A percentile compares a stretch with the other conserved stretches of the same genome.
phyloP scores from a whole-genome alignment of 2,329 filamentous ascomycete genomes.

The Alternaria arbusti region DNA sequence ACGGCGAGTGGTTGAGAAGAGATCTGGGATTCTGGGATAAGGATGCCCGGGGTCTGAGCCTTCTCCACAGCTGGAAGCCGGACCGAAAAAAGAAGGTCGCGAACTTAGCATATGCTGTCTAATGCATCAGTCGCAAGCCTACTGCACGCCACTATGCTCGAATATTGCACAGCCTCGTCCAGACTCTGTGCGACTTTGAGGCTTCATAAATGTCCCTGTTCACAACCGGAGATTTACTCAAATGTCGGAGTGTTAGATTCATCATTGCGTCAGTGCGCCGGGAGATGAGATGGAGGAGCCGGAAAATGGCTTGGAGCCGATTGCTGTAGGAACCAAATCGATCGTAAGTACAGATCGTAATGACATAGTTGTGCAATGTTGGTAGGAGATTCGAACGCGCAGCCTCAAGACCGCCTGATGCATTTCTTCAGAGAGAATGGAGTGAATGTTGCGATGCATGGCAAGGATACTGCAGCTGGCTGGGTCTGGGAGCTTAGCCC shows the following conservation, averaged over 20 bases:
- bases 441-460: neutral
- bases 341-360: neutral
- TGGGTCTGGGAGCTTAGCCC: slow-evolving; percentile 4
- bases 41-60: slow-evolving; percentile 5
- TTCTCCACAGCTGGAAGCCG: slow-evolving; percentile 14
- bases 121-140: slow-evolving; percentile 1
- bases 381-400: neutral
- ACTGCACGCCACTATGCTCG: neutral
- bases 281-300: neutral
- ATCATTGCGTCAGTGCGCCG: neutral
- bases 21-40: slow-evolving; percentile 7
- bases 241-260: neutral
- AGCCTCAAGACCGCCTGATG: neutral
- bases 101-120: neutral
- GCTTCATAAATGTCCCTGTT: neutral
- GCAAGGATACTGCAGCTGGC: slow-evolving; percentile 8
- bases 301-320: neutral
- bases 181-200: neutral
- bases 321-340: neutral
- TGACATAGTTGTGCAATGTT: neutral
- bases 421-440: neutral
- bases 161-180: neutral
- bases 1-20: slow-evolving; percentile 1
- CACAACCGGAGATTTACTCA: neutral
- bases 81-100: slow-evolving; percentile 11